Percentiles rank a stretch among this genome's conserved stretches.
phyloP scores from a whole-genome alignment of 2,329 filamentous ascomycete genomes.

The Lithohypha guttulata region DNA sequence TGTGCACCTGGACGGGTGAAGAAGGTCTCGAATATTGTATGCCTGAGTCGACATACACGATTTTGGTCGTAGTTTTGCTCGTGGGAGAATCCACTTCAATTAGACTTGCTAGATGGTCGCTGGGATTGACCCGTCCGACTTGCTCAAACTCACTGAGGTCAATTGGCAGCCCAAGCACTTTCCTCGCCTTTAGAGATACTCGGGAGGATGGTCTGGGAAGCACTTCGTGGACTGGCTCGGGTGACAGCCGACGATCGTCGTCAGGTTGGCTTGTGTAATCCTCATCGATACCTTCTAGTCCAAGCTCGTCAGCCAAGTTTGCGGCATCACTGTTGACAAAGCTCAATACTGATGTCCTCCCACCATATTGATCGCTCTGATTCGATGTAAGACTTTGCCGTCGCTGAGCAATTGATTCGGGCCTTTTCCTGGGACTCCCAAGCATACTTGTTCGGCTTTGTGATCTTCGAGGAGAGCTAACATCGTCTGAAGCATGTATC shows the following conservation, averaged over 20 bases:
- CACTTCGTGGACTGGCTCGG: conserved; percentile 34
- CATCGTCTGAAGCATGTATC: conserved; percentile 1
- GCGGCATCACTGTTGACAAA: conserved; percentile 46
- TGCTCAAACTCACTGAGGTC: conserved; percentile 26
- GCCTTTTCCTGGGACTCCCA: conserved; percentile 18
- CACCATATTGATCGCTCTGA: conserved; percentile 42
- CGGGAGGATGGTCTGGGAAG: conserved; percentile 28
- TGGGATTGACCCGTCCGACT: conserved; percentile 10
- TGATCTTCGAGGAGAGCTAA: conserved; percentile 2
- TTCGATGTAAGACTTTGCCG: conserved; percentile 46
- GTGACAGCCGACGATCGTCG: conserved; percentile 51
- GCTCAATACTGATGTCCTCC: conserved; percentile 62
- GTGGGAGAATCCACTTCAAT: conserved; percentile 3
- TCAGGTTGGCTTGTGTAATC: conserved; percentile 50
- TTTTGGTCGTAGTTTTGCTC: conserved; percentile 22
- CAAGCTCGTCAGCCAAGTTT: conserved; percentile 82
- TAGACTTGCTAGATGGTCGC: background rate
- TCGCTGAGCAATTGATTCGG: conserved; percentile 34
- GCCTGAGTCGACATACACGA: conserved; percentile 59
- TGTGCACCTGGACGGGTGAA: conserved; percentile 25
- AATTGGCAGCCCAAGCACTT: conserved; percentile 33
- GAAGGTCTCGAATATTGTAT: conserved; percentile 57
- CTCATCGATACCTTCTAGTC: conserved; percentile 69
- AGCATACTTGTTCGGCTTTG: conserved; percentile 18
- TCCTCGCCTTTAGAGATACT: conserved; percentile 35